phyloP scores from a whole-genome alignment of 1,284 basidiomycete genomes.

The Puccinia polysora region DNA sequence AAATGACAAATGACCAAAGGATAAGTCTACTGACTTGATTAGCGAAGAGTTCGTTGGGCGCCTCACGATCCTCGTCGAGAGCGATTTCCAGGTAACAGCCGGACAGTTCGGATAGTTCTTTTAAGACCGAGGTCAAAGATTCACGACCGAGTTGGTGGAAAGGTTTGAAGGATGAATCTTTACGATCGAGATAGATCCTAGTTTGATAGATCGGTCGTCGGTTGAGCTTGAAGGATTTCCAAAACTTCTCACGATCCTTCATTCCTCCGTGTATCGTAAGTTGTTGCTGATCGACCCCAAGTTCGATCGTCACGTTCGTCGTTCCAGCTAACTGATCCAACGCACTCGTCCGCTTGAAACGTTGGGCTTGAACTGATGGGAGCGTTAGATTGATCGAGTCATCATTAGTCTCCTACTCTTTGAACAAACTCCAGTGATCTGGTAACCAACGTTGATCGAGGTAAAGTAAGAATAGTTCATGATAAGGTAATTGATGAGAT shows the following conservation, averaged over 20 bases:
- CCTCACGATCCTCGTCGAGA: too few species aligned
- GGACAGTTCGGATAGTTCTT: not conserved
- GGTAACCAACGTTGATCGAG: not conserved
- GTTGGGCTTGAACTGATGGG: too few species aligned
- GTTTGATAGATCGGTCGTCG: not conserved
- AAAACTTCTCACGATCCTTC: slow-evolving; percentile 1
- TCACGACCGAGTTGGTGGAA: not conserved
- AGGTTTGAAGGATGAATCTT: too few species aligned
- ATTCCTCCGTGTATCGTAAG: not conserved
- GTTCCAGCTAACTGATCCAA: not conserved
- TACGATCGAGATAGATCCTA: not conserved
- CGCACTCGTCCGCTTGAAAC: too few species aligned
- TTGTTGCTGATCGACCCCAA: not conserved
- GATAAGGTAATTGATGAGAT: not conserved
- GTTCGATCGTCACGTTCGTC: not conserved
- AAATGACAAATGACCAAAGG: not conserved
- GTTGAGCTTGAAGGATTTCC: not conserved
- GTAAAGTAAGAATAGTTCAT: not conserved
- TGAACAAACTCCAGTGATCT: too few species aligned
- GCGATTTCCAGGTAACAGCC: not conserved
- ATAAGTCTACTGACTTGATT: slow-evolving; percentile 1
- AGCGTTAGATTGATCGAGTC: too few species aligned
- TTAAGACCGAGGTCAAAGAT: not conserved
- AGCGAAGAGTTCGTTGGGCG: too few species aligned
- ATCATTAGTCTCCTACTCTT: too few species aligned